These are phyloP conservation scores for Aspergillus uvarum DNA, from an alignment of 2,329 filamentous ascomycete genomes.

Conservation along the genomic window DNA sequence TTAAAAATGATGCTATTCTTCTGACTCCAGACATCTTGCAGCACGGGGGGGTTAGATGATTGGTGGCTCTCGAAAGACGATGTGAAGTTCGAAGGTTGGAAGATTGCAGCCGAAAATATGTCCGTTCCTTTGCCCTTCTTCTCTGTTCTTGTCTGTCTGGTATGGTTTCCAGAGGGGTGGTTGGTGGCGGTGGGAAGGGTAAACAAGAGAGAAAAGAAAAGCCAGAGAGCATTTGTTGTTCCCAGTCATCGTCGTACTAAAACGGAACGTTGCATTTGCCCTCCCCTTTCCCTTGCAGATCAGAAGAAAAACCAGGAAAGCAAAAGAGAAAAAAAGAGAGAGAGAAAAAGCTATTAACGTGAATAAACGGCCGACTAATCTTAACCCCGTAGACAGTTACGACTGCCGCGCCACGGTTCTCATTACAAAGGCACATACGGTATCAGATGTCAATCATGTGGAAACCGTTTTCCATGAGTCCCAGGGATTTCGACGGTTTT, in stretches of 20 bases:
- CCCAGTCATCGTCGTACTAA: constrained; percentile 26
- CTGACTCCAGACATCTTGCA: constrained; percentile 26
- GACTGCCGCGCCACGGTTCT: constrained; percentile 35
- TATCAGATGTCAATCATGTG: constrained; percentile 27
- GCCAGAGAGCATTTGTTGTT: constrained; percentile 20
- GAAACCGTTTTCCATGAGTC: constrained; percentile 30
- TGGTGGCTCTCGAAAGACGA: constrained; percentile 19
- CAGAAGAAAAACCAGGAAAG: constrained; percentile 26
- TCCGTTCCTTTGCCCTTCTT: not conserved
- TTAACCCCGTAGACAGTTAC: constrained; percentile 40
- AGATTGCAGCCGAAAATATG: constrained; percentile 22
- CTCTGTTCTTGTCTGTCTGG: not conserved
- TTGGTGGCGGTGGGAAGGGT: not conserved
- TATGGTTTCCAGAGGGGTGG: not conserved
- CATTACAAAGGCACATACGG: constrained; percentile 39
- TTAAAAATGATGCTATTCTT: constrained; percentile 36
- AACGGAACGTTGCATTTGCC: constrained; percentile 33
- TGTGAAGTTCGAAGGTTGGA: constrained; percentile 17
- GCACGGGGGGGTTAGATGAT: constrained; percentile 19
- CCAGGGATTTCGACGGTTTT: constrained; percentile 27
- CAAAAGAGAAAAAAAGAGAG: constrained; percentile 35
- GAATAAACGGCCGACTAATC: constrained; percentile 40
- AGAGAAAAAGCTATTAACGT: constrained; percentile 41
- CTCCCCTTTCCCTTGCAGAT: constrained; percentile 21
- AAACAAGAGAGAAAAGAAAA: constrained; percentile 18